Conservation (phyloP, 305 asterid species). For the Solanum aculeatissimum region DNA sequence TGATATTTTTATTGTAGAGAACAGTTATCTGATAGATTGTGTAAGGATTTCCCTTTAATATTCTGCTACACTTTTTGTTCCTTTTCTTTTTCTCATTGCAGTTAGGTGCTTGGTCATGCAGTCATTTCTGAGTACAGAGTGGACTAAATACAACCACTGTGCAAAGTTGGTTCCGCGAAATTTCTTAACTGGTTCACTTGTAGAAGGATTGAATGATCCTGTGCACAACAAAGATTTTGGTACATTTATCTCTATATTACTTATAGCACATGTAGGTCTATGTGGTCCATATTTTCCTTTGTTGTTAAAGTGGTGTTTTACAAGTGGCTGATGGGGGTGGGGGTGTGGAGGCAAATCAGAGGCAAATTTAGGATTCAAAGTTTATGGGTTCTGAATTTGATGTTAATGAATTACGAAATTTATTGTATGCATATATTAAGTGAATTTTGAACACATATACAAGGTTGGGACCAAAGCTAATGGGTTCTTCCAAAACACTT, state of each 20-base stretch:
- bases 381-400: background rate
- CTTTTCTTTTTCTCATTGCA: slow-evolving; percentile 19
- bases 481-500: background rate
- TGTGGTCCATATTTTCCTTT: background rate
- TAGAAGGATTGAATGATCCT: slow-evolving; percentile 81
- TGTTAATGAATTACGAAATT: background rate
- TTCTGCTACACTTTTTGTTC: background rate
- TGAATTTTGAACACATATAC: background rate
- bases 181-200: slow-evolving; percentile 73
- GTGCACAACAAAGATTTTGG: slow-evolving; percentile 93
- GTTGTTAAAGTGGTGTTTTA: background rate
- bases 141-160: slow-evolving; percentile 47
- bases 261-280: background rate
- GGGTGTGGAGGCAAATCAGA: background rate
- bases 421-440: background rate
- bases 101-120: slow-evolving; percentile 87
- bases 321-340: background rate
- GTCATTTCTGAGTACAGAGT: slow-evolving; percentile 60
- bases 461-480: background rate
- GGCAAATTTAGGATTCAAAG: background rate
- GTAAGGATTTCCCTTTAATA: background rate
- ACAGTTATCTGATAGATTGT: background rate
- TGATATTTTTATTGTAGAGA: background rate
- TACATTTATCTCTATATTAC: slow-evolving; percentile 24
- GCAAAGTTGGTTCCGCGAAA: slow-evolving; percentile 46